Evolutionary conservation across 345 rosid genomes (phyloP), one percentile per base, ranked within the genome.

Genomic region (Pistacia vera): DNA sequence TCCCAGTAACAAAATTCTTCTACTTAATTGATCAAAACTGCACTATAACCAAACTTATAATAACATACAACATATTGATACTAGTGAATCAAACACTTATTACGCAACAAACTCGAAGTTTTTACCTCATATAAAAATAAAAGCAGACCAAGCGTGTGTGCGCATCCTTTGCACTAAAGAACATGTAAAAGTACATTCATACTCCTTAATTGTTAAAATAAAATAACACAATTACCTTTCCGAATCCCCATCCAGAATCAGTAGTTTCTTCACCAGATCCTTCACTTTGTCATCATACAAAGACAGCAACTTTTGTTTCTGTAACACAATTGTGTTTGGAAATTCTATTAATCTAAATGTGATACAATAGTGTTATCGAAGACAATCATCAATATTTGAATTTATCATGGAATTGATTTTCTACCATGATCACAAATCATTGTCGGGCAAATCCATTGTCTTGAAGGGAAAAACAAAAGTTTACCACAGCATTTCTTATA

Each of bases 221-320:
- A 17, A 41, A 44, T 4, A 66, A 25, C 54, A 16, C 4, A 70
- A 75, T 18, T 20, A 93, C 99, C 90, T 90, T 65, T 89, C 86
- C 66, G 86, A 80, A 77, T 80, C 80, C 54, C 94, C 98, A 81
- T 86, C 92, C 64, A 91, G 79, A 72, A 77, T n/a, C 59, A 95
- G 86, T 86, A 95, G 89, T 80, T 88, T 93, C 88, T 88, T 81
- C 85, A 93, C 85, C 86, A 95, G 84, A 74, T 38, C 81, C 84
- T 88, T 90, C 75, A 86, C 98, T 79, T 89, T 90, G 35, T 86
- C 96, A 66, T 88, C 78, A 33, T 83, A 95, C 65, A 95, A 77
- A 22, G 91, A 84, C 44, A 66, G 16, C 87, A 95, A 80, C 58
- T 68, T 89, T 79, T 86, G 90, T 80, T 87, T 95, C 99, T 93